phyloP scores from a whole-genome alignment of 371 early-diverging fungal species.

The Astathelohania contejeani region DNA sequence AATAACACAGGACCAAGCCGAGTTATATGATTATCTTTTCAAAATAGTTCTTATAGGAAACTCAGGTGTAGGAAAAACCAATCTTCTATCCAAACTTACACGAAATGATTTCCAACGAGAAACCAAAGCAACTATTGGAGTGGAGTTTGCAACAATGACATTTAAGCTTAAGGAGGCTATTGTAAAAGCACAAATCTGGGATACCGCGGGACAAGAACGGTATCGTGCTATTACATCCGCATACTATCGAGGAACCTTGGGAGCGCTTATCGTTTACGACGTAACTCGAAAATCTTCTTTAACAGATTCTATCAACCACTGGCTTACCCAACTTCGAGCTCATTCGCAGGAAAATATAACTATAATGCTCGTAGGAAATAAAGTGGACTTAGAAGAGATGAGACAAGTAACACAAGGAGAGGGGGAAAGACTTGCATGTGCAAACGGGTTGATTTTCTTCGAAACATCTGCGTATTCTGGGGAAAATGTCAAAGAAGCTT shows the following conservation, averaged over 20 bases:
- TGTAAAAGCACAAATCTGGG: conserved; percentile 99
- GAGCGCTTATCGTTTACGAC: conserved; percentile 93
- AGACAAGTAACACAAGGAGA: conserved; percentile 84
- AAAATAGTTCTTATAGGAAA: conserved; percentile 97
- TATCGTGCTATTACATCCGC: conserved; percentile 54
- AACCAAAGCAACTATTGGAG: conserved; percentile 95
- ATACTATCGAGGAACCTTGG: conserved; percentile 97
- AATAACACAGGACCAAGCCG: too few relatives aligned
- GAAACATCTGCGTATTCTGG: conserved; percentile 49
- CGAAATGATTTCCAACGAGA: conserved; percentile 85
- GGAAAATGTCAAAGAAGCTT: conserved; percentile 49
- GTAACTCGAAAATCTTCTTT: conserved; percentile 81
- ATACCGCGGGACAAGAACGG: conserved; percentile 60
- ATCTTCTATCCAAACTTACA: conserved; percentile 85
- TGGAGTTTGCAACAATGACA: conserved; percentile 86
- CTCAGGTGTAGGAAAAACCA: conserved; percentile 97
- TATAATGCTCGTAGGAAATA: conserved; percentile 96
- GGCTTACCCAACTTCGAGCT: conserved; percentile 92
- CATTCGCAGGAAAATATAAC: conserved; percentile 89
- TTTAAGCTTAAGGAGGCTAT: conserved; percentile 83
- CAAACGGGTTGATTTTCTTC: conserved; percentile 30
- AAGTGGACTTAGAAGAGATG: conserved; percentile 83
- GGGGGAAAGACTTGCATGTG: conserved; percentile 72
- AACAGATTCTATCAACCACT: conserved; percentile 70
- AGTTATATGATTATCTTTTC: conserved; percentile 55